Conservation (phyloP, 805 yeast species). For the Cyberlindnera subsufficiens region DNA sequence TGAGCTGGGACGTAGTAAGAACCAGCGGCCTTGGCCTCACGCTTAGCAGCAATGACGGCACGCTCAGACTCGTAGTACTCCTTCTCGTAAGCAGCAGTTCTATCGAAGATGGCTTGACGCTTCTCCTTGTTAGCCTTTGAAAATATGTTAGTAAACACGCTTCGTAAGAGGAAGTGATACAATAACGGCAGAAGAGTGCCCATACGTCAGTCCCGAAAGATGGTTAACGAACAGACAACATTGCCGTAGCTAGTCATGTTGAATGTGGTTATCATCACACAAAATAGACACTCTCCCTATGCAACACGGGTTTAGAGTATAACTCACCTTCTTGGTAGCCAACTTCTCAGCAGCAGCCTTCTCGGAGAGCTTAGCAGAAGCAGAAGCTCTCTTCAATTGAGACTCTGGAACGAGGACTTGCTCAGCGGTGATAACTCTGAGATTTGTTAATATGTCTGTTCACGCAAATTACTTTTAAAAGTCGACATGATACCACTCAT, state of each 20-base stretch:
- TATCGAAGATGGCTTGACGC: constrained; percentile 74
- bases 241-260: constrained; percentile 61
- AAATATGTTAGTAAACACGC: constrained; percentile 11
- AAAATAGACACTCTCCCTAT: constrained; percentile 1
- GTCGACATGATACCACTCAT: constrained; percentile 28
- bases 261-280: constrained; percentile 43
- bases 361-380: constrained; percentile 70
- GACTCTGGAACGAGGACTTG: constrained; percentile 68
- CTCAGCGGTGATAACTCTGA: constrained; percentile 29
- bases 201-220: constrained; percentile 68
- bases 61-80: constrained; percentile 93
- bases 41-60: constrained; percentile 78
- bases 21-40: constrained; percentile 91
- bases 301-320: not conserved
- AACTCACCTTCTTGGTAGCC: constrained; percentile 79
- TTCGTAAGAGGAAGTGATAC: not conserved
- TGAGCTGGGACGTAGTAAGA: constrained; percentile 94
- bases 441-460: constrained; percentile 6
- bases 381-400: constrained; percentile 75
- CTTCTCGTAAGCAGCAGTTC: constrained; percentile 95
- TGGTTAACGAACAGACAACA: constrained; percentile 71
- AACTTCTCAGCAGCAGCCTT: constrained; percentile 75
- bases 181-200: not conserved
- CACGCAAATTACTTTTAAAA: constrained; percentile 2
- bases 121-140: constrained; percentile 43